Evolutionary conservation across 2,329 filamentous ascomycete genomes (phyloP).

Genomic region (Fusarium zealandicum): DNA sequence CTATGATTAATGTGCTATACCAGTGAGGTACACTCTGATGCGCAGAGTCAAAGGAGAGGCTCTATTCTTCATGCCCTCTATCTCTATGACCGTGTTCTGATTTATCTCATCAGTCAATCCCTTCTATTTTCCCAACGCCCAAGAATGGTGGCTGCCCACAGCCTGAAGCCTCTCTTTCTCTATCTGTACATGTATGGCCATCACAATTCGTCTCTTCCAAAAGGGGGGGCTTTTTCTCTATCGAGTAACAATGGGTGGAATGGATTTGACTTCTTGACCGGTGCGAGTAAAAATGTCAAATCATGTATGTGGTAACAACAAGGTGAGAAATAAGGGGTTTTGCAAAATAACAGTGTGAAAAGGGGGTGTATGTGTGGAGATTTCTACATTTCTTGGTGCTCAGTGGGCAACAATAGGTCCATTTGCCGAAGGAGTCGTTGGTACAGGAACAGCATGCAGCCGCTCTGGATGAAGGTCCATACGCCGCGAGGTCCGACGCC

Average conservation of each 20-base stretch:
- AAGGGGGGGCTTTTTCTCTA: constrained; percentile 24
- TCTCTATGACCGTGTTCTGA: constrained; percentile 39
- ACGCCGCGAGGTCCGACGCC: constrained; percentile 91
- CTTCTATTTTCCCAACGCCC: constrained; percentile 44
- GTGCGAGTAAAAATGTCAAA: constrained; percentile 18
- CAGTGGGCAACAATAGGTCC: constrained; percentile 57
- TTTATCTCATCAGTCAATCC: constrained; percentile 33
- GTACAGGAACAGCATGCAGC: constrained; percentile 95
- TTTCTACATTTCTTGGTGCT: constrained; percentile 40
- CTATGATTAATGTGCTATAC: background rate
- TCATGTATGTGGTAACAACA: constrained; percentile 30
- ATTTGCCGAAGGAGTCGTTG: constrained; percentile 84
- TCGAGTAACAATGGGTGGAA: constrained; percentile 16
- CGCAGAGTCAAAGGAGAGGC: constrained; percentile 32
- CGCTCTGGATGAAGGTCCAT: constrained; percentile 97
- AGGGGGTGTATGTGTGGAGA: constrained; percentile 24
- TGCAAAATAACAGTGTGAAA: background rate
- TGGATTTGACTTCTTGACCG: constrained; percentile 13
- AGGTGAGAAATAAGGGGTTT: constrained; percentile 20
- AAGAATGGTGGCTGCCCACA: constrained; percentile 36
- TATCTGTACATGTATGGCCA: constrained; percentile 42
- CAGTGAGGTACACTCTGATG: background rate
- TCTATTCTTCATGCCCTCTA: constrained; percentile 39
- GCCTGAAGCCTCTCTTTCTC: constrained; percentile 31
- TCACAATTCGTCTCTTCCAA: constrained; percentile 28